These are phyloP conservation scores for Exobasidium rhododendri DNA, from an alignment of 1,284 basidiomycete genomes.

Conservation along the genomic window DNA sequence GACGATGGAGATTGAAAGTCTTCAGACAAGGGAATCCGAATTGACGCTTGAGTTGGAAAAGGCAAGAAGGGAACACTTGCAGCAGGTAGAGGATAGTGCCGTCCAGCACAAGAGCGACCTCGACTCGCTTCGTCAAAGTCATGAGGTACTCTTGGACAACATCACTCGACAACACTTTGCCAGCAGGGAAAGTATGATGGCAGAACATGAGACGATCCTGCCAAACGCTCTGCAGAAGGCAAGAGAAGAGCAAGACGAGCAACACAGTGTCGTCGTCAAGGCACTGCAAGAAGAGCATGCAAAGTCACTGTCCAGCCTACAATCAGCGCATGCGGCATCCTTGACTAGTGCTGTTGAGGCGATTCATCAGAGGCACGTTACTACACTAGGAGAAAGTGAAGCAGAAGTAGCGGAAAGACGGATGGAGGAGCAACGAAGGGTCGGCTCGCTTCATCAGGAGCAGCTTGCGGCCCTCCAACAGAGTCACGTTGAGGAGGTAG, in stretches of 20 bases:
- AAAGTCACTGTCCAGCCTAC: neutral
- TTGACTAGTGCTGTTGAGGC: neutral
- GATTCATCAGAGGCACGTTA: neutral
- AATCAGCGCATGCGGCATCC: neutral
- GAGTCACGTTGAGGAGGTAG: neutral
- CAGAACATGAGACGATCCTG: neutral
- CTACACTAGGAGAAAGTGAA: neutral
- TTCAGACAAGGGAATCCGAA: conserved; percentile 65
- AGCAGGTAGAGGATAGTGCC: neutral
- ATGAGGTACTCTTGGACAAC: neutral
- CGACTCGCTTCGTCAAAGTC: neutral
- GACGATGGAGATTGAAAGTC: conserved; percentile 68
- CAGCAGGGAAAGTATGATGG: neutral
- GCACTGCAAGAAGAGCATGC: conserved; percentile 12
- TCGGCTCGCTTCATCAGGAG: conserved; percentile 11
- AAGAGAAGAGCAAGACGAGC: neutral
- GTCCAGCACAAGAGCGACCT: neutral
- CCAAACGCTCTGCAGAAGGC: neutral
- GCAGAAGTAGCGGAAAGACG: neutral
- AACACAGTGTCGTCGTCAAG: neutral
- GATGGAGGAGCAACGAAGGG: neutral
- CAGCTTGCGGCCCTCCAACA: conserved; percentile 10
- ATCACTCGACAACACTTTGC: conserved; percentile 1
- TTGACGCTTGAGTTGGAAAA: neutral
- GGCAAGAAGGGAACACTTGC: neutral